These are phyloP conservation scores for Geranium incanum DNA, from an alignment of 441 rosid genomes.

Conservation along the genomic window DNA sequence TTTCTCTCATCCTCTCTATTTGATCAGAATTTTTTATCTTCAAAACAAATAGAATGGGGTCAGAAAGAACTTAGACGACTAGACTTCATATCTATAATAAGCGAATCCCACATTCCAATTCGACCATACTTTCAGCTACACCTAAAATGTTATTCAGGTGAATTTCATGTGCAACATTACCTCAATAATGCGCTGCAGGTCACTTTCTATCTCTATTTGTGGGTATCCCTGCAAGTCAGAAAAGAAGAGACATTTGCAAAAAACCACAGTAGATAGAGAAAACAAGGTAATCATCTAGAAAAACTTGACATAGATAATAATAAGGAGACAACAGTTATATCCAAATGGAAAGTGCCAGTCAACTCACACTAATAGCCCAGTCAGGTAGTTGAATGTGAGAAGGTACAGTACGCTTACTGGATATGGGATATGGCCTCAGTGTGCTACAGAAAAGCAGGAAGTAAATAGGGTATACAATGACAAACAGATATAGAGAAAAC, in stretches of 20 bases:
- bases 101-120: background rate
- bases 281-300: constrained; percentile 1
- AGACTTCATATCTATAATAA: background rate
- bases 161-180: constrained; percentile 28
- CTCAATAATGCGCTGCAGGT: constrained; percentile 80
- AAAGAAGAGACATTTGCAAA: background rate
- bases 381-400: constrained; percentile 64
- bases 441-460: constrained; percentile 36
- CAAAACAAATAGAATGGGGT: constrained; percentile 20
- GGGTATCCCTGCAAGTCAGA: constrained; percentile 59
- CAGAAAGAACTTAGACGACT: constrained; percentile 11
- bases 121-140: background rate
- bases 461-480: constrained; percentile 2
- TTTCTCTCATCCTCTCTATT: constrained; percentile 80
- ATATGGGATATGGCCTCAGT: constrained; percentile 78
- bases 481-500: background rate
- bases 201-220: constrained; percentile 74
- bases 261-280: background rate
- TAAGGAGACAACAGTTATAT: background rate
- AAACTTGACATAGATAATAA: background rate
- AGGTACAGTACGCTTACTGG: constrained; percentile 54
- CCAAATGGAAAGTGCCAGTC: constrained; percentile 3
- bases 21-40: constrained; percentile 78
- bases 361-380: constrained; percentile 85
- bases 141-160: constrained; percentile 6